Evolutionary conservation across 2,329 filamentous ascomycete genomes (phyloP), one percentile per base, ranked within the genome.

Genomic region (Diaporthe sp.): DNA sequence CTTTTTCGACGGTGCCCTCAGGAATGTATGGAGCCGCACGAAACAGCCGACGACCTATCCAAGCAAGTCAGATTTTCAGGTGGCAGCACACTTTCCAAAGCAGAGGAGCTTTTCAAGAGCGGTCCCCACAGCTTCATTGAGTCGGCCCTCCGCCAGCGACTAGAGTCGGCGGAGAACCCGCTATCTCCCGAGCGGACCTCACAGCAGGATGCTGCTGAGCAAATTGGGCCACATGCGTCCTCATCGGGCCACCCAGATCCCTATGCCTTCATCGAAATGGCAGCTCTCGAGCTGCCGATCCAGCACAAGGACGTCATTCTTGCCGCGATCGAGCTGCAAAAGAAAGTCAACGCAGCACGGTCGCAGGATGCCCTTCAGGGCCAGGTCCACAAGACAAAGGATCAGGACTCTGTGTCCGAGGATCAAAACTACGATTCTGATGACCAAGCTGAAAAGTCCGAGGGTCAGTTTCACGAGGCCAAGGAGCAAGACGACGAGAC

Each of bases 91-190:
- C 7, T 1, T 17, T 68, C 62, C 22, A 34, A 39, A 7, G 62
- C 44, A 5, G 3, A 25, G 31, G 6, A 2, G 4, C 31, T 25
- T 0, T 25, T 68, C 22, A 9, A 7, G 3, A 3, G 34, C 9
- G 1, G n/a, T 3, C 4, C 62, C 2, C 46, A 53, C 62, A n/a
- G 31, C 5, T 7, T 12, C 2, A 68, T 68, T 15, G 12, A 28
- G 31, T 25, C 62, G 1, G 22, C 31, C 5, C 4, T 42, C 22
- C 12, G 8, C 58, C 37, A 17, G 2, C 15, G 17, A 13, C 31
- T n/a, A 51, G 10, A 0, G 0, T 22, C 55, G 0, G 0, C 28
- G 15, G 8, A 13, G 19, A 12, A n/a, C 2, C 8, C 15, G 28
- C 28, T 22, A 31, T 0, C 1, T 60, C 28, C 8, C 19, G 57